A percentile compares a stretch with the other conserved stretches of the same genome.
phyloP scores from a whole-genome alignment of 2,329 filamentous ascomycete species.

The Paecilomyces variotii region DNA sequence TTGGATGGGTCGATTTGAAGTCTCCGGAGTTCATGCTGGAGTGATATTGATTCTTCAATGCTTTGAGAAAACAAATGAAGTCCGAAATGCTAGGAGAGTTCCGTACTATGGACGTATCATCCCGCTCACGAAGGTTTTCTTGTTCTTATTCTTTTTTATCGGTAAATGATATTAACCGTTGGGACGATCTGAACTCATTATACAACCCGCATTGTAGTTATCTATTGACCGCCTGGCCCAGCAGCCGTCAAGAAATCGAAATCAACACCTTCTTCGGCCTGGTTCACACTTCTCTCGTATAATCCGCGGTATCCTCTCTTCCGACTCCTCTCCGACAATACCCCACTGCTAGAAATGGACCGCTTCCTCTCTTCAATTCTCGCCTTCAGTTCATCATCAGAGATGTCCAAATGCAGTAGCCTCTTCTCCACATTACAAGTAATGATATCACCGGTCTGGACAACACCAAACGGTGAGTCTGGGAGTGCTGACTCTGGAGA shows the following conservation, averaged over 20 bases:
- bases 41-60: neutral
- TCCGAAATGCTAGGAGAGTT: neutral
- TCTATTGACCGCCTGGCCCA: slow-evolving; percentile 7
- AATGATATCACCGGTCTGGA: slow-evolving; percentile 43
- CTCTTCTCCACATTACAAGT: slow-evolving; percentile 38
- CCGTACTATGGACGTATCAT: neutral
- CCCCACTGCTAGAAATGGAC: slow-evolving; percentile 5
- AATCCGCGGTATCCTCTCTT: slow-evolving; percentile 32
- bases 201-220: neutral
- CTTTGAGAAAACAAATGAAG: neutral
- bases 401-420: slow-evolving; percentile 33
- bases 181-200: neutral
- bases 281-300: slow-evolving; percentile 36
- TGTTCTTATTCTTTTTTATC: neutral
- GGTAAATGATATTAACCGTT: too few species aligned
- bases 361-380: slow-evolving; percentile 28
- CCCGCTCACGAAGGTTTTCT: neutral
- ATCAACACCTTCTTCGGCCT: slow-evolving; percentile 34
- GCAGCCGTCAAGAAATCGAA: slow-evolving; percentile 30
- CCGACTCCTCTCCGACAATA: slow-evolving; percentile 16
- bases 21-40: slow-evolving; percentile 19
- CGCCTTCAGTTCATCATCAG: slow-evolving; percentile 32
- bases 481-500: slow-evolving; percentile 44
- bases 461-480: slow-evolving; percentile 41
- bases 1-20: slow-evolving; percentile 35